Evolutionary conservation across 257 asterid genomes (phyloP).

Genomic region (Euphrasia confusa): DNA sequence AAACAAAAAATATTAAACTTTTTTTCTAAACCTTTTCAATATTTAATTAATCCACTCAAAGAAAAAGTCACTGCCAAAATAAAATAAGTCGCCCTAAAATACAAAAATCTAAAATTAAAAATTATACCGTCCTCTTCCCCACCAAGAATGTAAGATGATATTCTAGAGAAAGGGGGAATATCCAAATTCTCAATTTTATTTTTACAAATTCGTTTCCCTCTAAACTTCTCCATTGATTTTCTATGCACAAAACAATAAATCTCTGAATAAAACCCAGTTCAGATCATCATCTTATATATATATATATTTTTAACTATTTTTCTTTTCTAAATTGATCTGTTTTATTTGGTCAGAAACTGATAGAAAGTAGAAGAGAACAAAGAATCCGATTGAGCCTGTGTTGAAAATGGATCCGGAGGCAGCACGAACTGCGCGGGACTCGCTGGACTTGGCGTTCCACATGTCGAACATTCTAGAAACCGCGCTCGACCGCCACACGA

Average conservation of each 20-base stretch:
- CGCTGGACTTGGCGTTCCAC: constrained; percentile 61
- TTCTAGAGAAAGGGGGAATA: constrained; percentile 22
- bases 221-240: constrained; percentile 39
- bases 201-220: constrained; percentile 18
- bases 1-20: not conserved
- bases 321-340: constrained; percentile 11
- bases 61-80: too few relatives aligned
- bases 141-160: constrained; percentile 21
- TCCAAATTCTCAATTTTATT: constrained; percentile 14
- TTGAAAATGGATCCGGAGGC: constrained; percentile 57
- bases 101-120: not conserved
- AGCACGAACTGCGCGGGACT: constrained; percentile 65
- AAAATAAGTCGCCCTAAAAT: not conserved
- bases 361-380: constrained; percentile 10
- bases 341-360: constrained; percentile 27
- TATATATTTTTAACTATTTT: constrained; percentile 5
- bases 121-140: constrained; percentile 17
- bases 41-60: too few relatives aligned
- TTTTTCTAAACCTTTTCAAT: too few relatives aligned
- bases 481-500: constrained; percentile 74
- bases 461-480: constrained; percentile 81
- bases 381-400: constrained; percentile 10
- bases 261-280: constrained; percentile 22
- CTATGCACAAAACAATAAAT: constrained; percentile 15
- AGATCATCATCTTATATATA: constrained; percentile 13